These are phyloP conservation scores for Elsinoe necatrix DNA, from an alignment of 2,329 filamentous ascomycete genomes.

Conservation along the genomic window DNA sequence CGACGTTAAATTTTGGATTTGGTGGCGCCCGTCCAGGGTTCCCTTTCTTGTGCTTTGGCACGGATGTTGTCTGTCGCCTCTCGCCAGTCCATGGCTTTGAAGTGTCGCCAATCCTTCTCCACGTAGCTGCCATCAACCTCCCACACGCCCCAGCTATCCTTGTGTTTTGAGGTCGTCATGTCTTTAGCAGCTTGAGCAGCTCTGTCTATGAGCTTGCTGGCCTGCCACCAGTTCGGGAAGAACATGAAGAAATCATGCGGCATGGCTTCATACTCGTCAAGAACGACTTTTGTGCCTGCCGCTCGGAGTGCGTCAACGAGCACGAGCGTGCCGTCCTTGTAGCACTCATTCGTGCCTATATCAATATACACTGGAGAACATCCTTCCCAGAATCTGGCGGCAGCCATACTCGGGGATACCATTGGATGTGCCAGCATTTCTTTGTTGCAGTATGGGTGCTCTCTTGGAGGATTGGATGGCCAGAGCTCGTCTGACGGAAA, in stretches of 20 bases:
- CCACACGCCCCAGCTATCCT: neutral
- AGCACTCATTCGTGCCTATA: conserved; percentile 2
- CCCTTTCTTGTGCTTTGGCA: neutral
- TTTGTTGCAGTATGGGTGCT: conserved; percentile 8
- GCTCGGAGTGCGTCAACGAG: neutral
- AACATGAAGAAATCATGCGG: conserved; percentile 12
- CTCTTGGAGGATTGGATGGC: conserved; percentile 6
- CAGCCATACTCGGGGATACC: neutral
- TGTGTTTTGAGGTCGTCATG: neutral
- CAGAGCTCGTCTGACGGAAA: conserved; percentile 1
- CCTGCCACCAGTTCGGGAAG: conserved; percentile 13
- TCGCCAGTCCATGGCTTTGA: neutral
- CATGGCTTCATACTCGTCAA: conserved; percentile 13
- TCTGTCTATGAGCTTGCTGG: neutral
- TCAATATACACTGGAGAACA: conserved; percentile 7
- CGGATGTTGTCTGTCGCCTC: neutral
- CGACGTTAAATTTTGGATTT: neutral
- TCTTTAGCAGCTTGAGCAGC: neutral
- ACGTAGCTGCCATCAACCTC: neutral
- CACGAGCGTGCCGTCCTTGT: neutral
- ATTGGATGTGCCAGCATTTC: conserved; percentile 8
- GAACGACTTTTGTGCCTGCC: neutral
- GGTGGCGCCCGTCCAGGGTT: neutral
- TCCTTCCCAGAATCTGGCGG: neutral
- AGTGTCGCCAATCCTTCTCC: neutral